These are phyloP conservation scores for Alternaria metachromatica DNA, from an alignment of 2,329 filamentous ascomycete species.

Conservation along the genomic window DNA sequence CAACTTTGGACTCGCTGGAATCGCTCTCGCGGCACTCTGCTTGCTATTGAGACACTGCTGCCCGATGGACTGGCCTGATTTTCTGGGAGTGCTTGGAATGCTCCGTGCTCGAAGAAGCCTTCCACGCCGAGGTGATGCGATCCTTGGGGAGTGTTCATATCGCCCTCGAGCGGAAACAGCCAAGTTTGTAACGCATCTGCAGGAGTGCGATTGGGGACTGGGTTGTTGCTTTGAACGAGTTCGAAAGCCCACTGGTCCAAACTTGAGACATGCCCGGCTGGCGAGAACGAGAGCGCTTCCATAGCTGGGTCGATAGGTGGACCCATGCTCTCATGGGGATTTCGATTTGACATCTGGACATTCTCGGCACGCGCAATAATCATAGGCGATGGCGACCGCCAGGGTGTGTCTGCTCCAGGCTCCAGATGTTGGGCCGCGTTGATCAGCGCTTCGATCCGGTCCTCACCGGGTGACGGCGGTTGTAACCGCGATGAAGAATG, in stretches of 20 bases:
- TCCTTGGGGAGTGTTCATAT: slow-evolving; percentile 33
- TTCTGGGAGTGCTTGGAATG: slow-evolving; percentile 28
- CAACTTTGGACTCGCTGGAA: slow-evolving; percentile 50
- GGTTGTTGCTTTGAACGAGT: slow-evolving; percentile 46
- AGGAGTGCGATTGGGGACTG: slow-evolving; percentile 44
- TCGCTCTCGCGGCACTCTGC: slow-evolving; percentile 47
- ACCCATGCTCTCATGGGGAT: slow-evolving; percentile 43
- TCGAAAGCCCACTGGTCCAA: slow-evolving; percentile 49
- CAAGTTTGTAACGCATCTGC: slow-evolving; percentile 47
- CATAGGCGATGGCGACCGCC: slow-evolving; percentile 44
- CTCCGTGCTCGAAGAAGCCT: slow-evolving; percentile 39
- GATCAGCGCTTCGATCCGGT: slow-evolving; percentile 47
- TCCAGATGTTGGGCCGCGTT: slow-evolving; percentile 48
- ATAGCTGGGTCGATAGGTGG: slow-evolving; percentile 49
- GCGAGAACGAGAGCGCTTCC: slow-evolving; percentile 45
- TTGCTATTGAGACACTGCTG: slow-evolving; percentile 47
- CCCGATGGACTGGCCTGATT: slow-evolving; percentile 44
- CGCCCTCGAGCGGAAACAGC: slow-evolving; percentile 45
- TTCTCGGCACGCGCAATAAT: slow-evolving; percentile 34
- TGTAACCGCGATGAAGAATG: slow-evolving; percentile 22
- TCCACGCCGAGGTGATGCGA: slow-evolving; percentile 41
- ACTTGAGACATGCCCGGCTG: slow-evolving; percentile 42
- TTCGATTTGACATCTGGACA: slow-evolving; percentile 30
- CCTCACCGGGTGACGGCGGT: slow-evolving; percentile 38
- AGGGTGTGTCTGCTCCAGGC: slow-evolving; percentile 40